Base-by-base conservation (phyloP, 2,329 filamentous ascomycete species). In the Aspergillus persii region DNA sequence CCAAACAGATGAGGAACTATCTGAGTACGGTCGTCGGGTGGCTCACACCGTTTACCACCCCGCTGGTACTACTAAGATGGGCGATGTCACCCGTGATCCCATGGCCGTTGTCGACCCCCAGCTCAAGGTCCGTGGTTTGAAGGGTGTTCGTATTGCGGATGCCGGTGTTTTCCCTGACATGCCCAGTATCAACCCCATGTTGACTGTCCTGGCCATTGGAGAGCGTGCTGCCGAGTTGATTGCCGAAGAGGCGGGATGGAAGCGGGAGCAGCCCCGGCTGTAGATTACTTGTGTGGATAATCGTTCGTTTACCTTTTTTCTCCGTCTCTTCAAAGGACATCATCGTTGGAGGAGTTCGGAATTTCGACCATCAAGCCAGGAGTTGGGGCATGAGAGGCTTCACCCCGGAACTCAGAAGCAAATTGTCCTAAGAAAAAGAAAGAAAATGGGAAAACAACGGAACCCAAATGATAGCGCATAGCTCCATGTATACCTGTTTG, bases 11-110 rank as follows among this genome's bases (percentile, higher is more conserved):
- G 91, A 93, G 76, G 89, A 89, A 57, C 83, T 96, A 8, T 88
- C 84, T 73, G 87, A 92, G 78, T 96, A 96, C 74, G 92, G 89
- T 39, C 85, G 92, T 50, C 84, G 86, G 50, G 92, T 84, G 4
- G 91, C 91, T 4, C 92, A 96, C 76, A 96, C 92, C 1, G 91
- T 96, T 31, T 96, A 96, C 77, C 92, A 96, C 76, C 92, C 92
- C 0, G 89, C 90, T 11, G 92, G 92, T 54, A 96, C 92, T 18
- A 95, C 91, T 57, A 92, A 92, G 82, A 96, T 96, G 92, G 91
- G 91, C 36, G 87, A 93, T 69, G 77, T 89, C 4, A 75, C 74
- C 57, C 84, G 80, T 55, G 90, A 96, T 72, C 78, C 84, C 53
- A 78, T 88, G 73, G 91, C 91, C 4, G 92, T 96, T 23, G 92